Base-by-base conservation (phyloP, 768 basidiomycete species). In the Kwoniella botswanensis region DNA sequence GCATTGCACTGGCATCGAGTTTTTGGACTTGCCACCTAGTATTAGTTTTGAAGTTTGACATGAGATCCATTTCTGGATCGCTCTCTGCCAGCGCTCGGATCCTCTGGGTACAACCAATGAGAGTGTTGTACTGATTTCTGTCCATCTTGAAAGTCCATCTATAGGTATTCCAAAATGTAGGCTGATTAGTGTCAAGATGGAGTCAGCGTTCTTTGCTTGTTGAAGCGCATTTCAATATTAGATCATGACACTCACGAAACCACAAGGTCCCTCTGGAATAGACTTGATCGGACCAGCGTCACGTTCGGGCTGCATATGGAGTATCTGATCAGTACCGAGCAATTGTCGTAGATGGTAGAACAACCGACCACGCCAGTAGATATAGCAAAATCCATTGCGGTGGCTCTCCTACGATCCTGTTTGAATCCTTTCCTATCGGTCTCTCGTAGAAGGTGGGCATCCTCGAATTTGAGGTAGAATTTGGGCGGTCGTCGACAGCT, bases 151-250 rank as follows among this genome's bases (percentile, higher is more conserved):
- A 74, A 17, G 65, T 61, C 79, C 79, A 80, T 17, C 77, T 65
- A 42, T 68, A 80, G 12, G 77, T 78, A 65, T 80, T 77, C 77
- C 75, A 78, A 65, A 76, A 78, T 0, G 77, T 80, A 3, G 79
- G 79, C 79, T 80, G 55, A 10, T 4, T 44, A 10, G 54, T 4
- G 12, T 2, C 46, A 50, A 50, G 46, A 10, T 50, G 10, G 35
- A 35, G 6, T 50, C 46, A 50, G 46, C 18, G 18, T 50, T 18
- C 18, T 5, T 44, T 24, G 42, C 10, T 5, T 42, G 26, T 26
- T 26, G 26, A 26, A 26, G 26, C 26, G 3, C 41, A 46, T 24
- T 24, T 46, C 68, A 41, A 63, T 54, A 4, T 44, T 2, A 1
- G 41, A 54, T 35, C 26, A 41, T 41, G 11, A 2, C 11, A 63